Evolutionary conservation across 1,284 basidiomycete species (phyloP).

Genomic region (Anthracocystis setariae): DNA sequence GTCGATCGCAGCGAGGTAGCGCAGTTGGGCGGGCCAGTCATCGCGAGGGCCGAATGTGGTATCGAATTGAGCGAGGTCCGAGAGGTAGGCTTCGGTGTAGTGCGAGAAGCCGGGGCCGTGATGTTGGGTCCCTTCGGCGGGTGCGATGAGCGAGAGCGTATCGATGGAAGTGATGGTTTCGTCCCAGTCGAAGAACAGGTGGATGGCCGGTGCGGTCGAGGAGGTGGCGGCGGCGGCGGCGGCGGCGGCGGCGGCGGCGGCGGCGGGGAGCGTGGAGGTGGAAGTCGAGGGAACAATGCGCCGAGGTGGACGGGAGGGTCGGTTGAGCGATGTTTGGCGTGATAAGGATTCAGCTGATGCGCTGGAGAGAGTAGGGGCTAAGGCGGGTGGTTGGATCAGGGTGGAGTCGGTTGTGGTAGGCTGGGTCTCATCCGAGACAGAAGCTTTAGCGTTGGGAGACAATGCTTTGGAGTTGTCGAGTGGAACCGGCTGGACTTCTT

Average conservation of each 20-base stretch:
- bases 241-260: not conserved
- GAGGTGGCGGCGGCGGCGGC: not conserved
- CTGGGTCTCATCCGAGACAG: not conserved
- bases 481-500: no score
- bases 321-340: constrained; percentile 18
- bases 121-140: constrained; percentile 22
- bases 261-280: not conserved
- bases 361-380: constrained; percentile 4
- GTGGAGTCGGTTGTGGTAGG: not conserved
- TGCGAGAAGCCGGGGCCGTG: constrained; percentile 39
- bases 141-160: constrained; percentile 60
- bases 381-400: constrained; percentile 10
- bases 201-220: no score
- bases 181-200: constrained; percentile 65
- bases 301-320: constrained; percentile 33
- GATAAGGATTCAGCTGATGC: constrained; percentile 12
- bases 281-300: constrained; percentile 5
- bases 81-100: constrained; percentile 51
- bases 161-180: constrained; percentile 63
- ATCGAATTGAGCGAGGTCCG: constrained; percentile 35
- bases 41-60: constrained; percentile 10
- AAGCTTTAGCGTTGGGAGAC: no score
- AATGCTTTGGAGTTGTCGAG: no score
- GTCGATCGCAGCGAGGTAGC: constrained; percentile 39
- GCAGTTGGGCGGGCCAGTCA: constrained; percentile 27